Conservation (phyloP, 495 filamentous ascomycete genomes). For the Hyaloscypha variabilis region DNA sequence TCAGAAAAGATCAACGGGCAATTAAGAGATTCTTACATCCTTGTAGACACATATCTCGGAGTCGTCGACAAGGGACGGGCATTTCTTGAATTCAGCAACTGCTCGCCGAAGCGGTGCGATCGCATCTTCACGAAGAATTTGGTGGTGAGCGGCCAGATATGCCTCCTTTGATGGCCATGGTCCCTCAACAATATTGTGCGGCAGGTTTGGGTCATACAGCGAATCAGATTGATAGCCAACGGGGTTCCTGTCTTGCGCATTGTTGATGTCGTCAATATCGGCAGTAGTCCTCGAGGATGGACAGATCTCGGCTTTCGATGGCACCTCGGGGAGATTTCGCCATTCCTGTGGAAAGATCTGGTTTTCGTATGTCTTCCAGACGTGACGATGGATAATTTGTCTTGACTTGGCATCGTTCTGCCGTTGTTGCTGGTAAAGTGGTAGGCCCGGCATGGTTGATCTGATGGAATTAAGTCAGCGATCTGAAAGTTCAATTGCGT, state of each 20-base stretch:
- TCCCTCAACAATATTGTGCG: constrained; percentile 42
- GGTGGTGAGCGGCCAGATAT: constrained; percentile 56
- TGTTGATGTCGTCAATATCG: neutral
- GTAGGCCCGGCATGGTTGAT: neutral
- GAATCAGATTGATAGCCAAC: constrained; percentile 26
- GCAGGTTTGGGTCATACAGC: constrained; percentile 34
- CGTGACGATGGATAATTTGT: constrained; percentile 11
- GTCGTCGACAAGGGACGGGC: constrained; percentile 40
- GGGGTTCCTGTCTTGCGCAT: constrained; percentile 10
- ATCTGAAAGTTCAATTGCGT: neutral
- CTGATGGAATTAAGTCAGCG: neutral
- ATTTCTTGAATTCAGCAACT: constrained; percentile 41
- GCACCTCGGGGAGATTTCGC: constrained; percentile 48
- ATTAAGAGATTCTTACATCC: constrained; percentile 19
- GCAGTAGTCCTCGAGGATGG: constrained; percentile 14
- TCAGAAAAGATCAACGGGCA: neutral
- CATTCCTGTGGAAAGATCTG: constrained; percentile 35
- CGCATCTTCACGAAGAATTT: constrained; percentile 55
- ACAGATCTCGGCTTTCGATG: constrained; percentile 47
- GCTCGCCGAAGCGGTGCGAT: constrained; percentile 50
- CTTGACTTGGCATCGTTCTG: neutral
- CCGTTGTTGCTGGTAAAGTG: too few relatives aligned
- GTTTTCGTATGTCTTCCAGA: constrained; percentile 19
- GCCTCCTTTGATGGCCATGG: constrained; percentile 46
- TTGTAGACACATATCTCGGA: constrained; percentile 27